Base-by-base conservation (phyloP, 2,329 filamentous ascomycete species). In the Exophiala calicioides region DNA sequence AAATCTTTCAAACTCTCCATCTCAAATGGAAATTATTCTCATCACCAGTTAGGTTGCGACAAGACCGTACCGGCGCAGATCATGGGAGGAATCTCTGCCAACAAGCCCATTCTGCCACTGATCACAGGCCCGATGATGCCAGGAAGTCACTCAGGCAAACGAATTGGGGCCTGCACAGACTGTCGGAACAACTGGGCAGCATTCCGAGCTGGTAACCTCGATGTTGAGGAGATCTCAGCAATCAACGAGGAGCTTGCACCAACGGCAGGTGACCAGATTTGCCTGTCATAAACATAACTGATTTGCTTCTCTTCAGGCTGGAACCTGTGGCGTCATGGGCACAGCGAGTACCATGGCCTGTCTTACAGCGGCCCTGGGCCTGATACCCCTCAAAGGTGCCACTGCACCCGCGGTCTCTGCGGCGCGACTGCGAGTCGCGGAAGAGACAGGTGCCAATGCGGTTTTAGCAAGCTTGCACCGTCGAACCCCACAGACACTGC, bases 111-210 rank as follows among this genome's bases (percentile, higher is more conserved):
- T 1, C 60, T 88, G 2, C 84, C 82, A 18, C 68, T 88, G 0
- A 77, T 87, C 0, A 88, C 84, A 0, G 85, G 85, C 0, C 85
- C 85, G 0, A 88, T 89, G 84, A 81, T 88, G 78, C 83, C 85
- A 0, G 85, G 85, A 0, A 85, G 78, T 27, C 47, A 54, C 15
- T 71, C 75, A 9, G 85, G 85, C 0, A 70, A 73, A 1, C 69
- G 85, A 0, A 77, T 89, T 1, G 85, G 85, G 1, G 85, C 85
- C 4, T 89, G 85, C 51, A 89, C 85, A 0, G 85, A 89, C 57
- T 89, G 85, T 48, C 72, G 85, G 8, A 86, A 80, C 58, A 86
- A 85, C 52, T 89, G 85, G 85, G 85, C 84, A 0, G 76, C 73
- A 0, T 88, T 79, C 46, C 71, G 85, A 13, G 84, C 82, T 0